phyloP scores from a whole-genome alignment of 805 yeast genomes.

The Lipomyces mesembrius region DNA sequence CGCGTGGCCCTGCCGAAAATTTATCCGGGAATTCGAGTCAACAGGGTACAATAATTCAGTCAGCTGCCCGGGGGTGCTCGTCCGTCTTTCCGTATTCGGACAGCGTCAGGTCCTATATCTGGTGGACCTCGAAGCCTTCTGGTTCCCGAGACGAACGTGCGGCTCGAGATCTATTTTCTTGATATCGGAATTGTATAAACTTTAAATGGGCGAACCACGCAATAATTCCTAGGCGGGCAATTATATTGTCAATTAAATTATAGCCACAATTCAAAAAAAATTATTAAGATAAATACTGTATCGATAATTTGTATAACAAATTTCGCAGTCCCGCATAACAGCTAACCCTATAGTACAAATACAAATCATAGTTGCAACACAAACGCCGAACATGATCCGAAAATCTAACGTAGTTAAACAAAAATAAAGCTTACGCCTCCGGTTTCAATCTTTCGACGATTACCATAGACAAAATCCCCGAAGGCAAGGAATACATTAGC shows the following conservation, averaged over 20 bases:
- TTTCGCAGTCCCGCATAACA: neutral
- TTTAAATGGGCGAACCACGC: too few relatives aligned
- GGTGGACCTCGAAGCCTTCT: too few relatives aligned
- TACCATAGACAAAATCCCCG: slow-evolving; percentile 50
- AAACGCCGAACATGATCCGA: neutral
- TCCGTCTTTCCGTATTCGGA: too few relatives aligned
- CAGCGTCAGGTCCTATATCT: too few relatives aligned
- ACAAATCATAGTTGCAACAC: neutral
- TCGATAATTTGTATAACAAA: neutral
- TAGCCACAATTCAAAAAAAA: neutral
- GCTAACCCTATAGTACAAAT: neutral
- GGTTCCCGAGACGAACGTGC: too few relatives aligned
- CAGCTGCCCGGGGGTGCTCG: too few relatives aligned
- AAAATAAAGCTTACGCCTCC: slow-evolving; percentile 37
- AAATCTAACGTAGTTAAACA: neutral
- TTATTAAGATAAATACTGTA: too few relatives aligned
- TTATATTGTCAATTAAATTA: too few relatives aligned
- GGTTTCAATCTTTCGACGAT: slow-evolving; percentile 50
- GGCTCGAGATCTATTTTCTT: too few relatives aligned
- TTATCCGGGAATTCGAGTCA: neutral
- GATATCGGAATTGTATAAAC: too few relatives aligned
- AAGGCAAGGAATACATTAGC: slow-evolving; percentile 48
- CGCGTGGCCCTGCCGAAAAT: neutral
- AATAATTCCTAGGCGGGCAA: too few relatives aligned
- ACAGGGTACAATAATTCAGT: neutral